Evolutionary conservation across 768 basidiomycete species (phyloP), one percentile per base, ranked within the genome.

Genomic region (Termitomyces sp.): DNA sequence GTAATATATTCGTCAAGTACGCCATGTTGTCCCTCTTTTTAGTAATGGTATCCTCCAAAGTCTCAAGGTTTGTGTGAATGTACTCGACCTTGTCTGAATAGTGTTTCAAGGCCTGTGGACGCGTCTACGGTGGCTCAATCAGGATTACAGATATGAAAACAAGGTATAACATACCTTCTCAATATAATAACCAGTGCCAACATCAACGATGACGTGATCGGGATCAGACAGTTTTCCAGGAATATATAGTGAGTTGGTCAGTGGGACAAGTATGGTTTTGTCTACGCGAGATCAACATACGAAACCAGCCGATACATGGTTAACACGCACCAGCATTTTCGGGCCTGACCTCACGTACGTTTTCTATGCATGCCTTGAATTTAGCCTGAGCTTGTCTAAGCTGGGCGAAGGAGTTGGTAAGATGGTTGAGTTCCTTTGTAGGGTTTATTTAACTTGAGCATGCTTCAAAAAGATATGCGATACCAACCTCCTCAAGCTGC

Each of bases 171-270:
- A 46, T 49, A 93, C 97, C 82, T 98, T 99, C 74, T 92, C 87
- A 18, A 98, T 91, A 65, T 88, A 98, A 73, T 98, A 99, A 0
- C 97, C 96, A 0, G 96, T 98, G 1, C 97, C 97, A 30, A 98
- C 81, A 70, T 99, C 97, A 41, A 98, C 85, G 61, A 98, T 87
- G 49, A 99, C 95, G 65, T 93, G 83, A 47, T 94, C 89, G 0
- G 83, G 72, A 68, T 97, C 90, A 44, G 78, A 79, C 49, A 98
- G 79, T 73, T 87, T 93, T 20, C 95, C 97, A 2, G 96, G 95
- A 27, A 98, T 90, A 68, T 98, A 98, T 2, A 99, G 81, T 0
- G 95, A 98, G 71, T 91, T 93, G 16, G 95, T 98, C 56, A 98
- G 73, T 6, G 97, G 96, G 11, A 98, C 92, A 15, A 98, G 79